These are phyloP conservation scores for Boletus subcaerulescens DNA, from an alignment of 768 basidiomycete species.

Conservation along the genomic window DNA sequence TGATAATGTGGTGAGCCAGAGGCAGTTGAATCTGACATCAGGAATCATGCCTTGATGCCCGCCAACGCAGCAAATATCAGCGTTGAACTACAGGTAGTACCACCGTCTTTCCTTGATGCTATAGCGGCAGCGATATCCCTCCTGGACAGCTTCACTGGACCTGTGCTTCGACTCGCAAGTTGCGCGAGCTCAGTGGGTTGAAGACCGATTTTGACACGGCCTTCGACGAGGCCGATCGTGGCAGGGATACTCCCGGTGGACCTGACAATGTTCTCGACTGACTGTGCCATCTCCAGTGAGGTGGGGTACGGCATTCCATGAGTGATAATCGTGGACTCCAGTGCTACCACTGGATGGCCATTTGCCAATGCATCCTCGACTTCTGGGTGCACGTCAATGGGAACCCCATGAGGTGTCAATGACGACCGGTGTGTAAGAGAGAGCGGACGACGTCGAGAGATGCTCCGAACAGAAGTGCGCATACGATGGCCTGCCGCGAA, in stretches of 20 bases:
- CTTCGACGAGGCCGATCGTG: constrained; percentile 81
- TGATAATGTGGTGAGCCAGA: constrained; percentile 29
- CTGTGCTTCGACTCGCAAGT: constrained; percentile 52
- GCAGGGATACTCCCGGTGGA: constrained; percentile 80
- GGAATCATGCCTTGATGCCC: constrained; percentile 70
- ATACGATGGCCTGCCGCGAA: constrained; percentile 9
- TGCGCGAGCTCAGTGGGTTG: constrained; percentile 58
- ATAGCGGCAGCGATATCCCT: constrained; percentile 80
- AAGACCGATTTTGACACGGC: constrained; percentile 86
- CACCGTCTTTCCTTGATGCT: constrained; percentile 67
- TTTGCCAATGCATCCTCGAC: constrained; percentile 73
- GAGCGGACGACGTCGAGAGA: constrained; percentile 1
- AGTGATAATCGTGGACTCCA: constrained; percentile 90
- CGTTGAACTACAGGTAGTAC: constrained; percentile 76
- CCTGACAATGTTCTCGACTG: constrained; percentile 73
- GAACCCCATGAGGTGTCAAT: constrained; percentile 12
- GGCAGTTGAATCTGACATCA: background rate
- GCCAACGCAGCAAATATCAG: constrained; percentile 72
- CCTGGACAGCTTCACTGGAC: constrained; percentile 67
- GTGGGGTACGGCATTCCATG: constrained; percentile 87
- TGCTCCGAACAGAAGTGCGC: background rate
- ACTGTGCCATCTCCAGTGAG: constrained; percentile 67
- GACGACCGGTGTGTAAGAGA: background rate
- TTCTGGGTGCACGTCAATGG: constrained; percentile 78
- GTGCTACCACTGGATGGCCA: constrained; percentile 73